These are phyloP conservation scores for Aureobasidium lini DNA, from an alignment of 2,329 filamentous ascomycete genomes.

Conservation along the genomic window DNA sequence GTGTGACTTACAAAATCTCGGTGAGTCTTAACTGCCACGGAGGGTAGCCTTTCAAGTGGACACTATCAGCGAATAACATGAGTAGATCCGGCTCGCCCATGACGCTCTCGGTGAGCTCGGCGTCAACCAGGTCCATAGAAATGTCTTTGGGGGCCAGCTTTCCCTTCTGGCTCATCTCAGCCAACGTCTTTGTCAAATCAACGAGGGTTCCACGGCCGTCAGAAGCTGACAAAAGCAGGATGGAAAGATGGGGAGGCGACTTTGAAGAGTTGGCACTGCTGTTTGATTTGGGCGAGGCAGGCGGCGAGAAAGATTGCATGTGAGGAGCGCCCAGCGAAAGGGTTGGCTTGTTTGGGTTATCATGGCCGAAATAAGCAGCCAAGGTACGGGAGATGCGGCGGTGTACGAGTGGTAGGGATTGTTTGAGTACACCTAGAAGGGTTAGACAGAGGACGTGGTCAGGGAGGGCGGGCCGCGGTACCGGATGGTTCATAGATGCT, in stretches of 20 bases:
- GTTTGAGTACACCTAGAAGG: constrained; percentile 70
- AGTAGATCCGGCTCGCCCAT: constrained; percentile 87
- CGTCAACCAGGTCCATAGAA: constrained; percentile 76
- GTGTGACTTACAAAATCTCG: constrained; percentile 68
- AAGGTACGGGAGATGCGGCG: constrained; percentile 72
- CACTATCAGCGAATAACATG: constrained; percentile 74
- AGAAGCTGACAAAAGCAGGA: constrained; percentile 77
- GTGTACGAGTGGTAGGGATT: constrained; percentile 78
- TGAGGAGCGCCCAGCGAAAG: constrained; percentile 69
- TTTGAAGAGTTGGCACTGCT: constrained; percentile 19
- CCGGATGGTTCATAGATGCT: constrained; percentile 90
- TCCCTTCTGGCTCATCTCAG: constrained; percentile 87
- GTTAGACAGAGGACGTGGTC: constrained; percentile 2
- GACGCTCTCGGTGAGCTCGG: constrained; percentile 69
- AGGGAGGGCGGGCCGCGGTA: constrained; percentile 36
- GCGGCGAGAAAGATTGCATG: constrained; percentile 50
- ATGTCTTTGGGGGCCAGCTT: constrained; percentile 80
- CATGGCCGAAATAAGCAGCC: constrained; percentile 74
- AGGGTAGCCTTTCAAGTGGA: constrained; percentile 84
- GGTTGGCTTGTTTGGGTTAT: constrained; percentile 53
- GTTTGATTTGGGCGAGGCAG: constrained; percentile 35
- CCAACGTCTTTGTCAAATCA: constrained; percentile 86
- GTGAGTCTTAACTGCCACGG: constrained; percentile 94
- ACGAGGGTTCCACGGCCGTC: constrained; percentile 92
- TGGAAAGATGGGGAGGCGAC: constrained; percentile 39